Base-by-base conservation (phyloP, 768 basidiomycete species). In the Gelatoporia subvermispora region DNA sequence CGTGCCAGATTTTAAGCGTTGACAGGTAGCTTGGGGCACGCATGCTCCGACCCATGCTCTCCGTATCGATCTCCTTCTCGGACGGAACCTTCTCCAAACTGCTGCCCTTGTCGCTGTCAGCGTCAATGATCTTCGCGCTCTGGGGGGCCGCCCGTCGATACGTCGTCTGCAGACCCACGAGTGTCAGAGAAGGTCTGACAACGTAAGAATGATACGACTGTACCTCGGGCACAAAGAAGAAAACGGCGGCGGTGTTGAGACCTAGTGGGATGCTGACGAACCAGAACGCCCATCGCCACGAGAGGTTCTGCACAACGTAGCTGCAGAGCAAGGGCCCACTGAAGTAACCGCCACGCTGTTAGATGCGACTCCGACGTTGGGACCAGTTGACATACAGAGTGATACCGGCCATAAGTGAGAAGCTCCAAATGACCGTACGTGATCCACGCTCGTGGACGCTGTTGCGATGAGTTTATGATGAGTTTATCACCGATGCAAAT, bases 221-320 rank as follows among this genome's bases (percentile, higher is more conserved):
- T 47, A 69, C 73, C 61, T 74, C 73, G 7, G 72, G 73, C 2
- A 74, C 70, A 43, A 73, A 66, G 56, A 74, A 70, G 53, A 75
- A 70, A 3, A 74, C 65, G 7, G 65, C 47, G n/a, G 72, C 38
- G 9, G 69, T 54, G 4, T 60, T 59, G 13, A 74, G 48, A 8
- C 73, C 72, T 17, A 72, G 59, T 1, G 69, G 66, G 39, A 75
- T 74, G 23, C 65, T 64, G n/a, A 74, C 68, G 49, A 74, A 70
- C 73, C 73, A 76, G 56, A 74, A 76, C 16, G 71, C 70, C 67
- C 68, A 68, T 43, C 72, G 65, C 70, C 72, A 70, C 2, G 72
- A 65, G 21, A 69, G 44, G 49, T 72, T 71, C 47, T 71, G 65
- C 13, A 74, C 67, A n/a, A 74, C 72, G 54, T 72, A 72, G 50